Conservation (phyloP, 352 stramenopile species). For the Globisporangium radiosum region DNA sequence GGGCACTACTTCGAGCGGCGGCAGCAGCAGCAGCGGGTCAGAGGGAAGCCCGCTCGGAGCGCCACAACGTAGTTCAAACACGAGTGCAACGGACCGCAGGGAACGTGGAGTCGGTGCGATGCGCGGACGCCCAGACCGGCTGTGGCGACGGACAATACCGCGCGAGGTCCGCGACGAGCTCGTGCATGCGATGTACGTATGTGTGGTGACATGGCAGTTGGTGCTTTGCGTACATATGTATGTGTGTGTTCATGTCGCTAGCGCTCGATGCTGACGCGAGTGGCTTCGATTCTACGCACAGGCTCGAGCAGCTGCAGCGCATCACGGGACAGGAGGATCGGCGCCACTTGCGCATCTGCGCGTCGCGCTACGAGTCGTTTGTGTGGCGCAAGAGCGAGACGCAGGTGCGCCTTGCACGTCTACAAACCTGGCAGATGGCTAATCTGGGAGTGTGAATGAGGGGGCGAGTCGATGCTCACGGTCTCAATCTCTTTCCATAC, state of each 20-base stretch:
- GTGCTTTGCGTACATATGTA: neutral
- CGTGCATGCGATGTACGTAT: slow-evolving; percentile 23
- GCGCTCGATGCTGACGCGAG: too few species aligned
- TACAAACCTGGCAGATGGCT: too few species aligned
- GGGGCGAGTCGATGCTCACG: too few species aligned
- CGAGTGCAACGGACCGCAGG: neutral
- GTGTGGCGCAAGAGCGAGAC: slow-evolving; percentile 66
- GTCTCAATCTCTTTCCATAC: too few species aligned
- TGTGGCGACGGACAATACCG: slow-evolving; percentile 17
- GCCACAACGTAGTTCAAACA: neutral
- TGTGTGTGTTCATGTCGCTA: neutral
- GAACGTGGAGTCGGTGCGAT: neutral
- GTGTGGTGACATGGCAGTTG: neutral
- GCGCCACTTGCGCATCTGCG: slow-evolving; percentile 52
- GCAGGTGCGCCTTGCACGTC: slow-evolving; percentile 21
- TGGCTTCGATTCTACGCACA: neutral
- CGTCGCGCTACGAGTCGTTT: slow-evolving; percentile 59
- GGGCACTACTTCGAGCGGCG: neutral
- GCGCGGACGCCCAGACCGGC: slow-evolving; percentile 2
- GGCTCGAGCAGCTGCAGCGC: slow-evolving; percentile 39
- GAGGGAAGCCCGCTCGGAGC: slow-evolving; percentile 1
- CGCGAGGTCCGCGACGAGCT: slow-evolving; percentile 23
- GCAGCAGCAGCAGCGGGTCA: slow-evolving; percentile 3
- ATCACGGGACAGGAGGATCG: slow-evolving; percentile 46
- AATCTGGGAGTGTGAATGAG: too few species aligned